Base-by-base conservation (phyloP, 1,284 basidiomycete species). In the Amylostereum areolatum region DNA sequence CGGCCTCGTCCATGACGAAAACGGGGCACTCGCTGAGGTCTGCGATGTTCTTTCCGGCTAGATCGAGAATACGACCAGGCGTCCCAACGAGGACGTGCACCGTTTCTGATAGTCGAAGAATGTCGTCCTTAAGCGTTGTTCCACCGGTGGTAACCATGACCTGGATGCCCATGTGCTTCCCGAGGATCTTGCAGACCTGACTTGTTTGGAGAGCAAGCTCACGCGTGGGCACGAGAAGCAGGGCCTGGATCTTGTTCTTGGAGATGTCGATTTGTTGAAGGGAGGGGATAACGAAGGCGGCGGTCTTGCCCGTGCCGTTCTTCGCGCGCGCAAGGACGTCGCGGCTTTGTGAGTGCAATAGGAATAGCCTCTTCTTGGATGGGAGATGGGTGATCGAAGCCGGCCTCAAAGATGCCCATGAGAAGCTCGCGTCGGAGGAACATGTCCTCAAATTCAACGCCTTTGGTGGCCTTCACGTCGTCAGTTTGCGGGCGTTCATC, bases 101-200 rank as follows among this genome's bases (percentile, higher is more conserved):
- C 6, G 83, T 70, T 68, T 98, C 92, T 18, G 85, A 82, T 47
- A 99, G 73, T 55, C 94, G 88, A 59, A 99, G 75, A 66, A 99
- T 99, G 68, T 99, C 96, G 71, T 99, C 96, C 68, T 96, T 94
- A 60, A 99, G 81, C 33, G 94, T 97, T 5, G 96, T 99, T 35
- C 97, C 96, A 55, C 97, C 97, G 3, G 96, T 99, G 51, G 96
- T 97, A 52, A 99, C 96, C 97, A 99, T 99, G 68, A 99, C 91
- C 71, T 99, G 91, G 36, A 93, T 70, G 52, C 85, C 87, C 79
- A 97, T 88, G 63, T 98, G 96, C 67, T 97, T 97, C 51, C 95
- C 95, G 47, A 99, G 82, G 24, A 81, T 94, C 73, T 98, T 98
- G 75, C 92, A 96, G 43, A 99, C 96, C 73, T 99, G 96, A 40